phyloP scores from a whole-genome alignment of 2,329 filamentous ascomycete species.

The Neonectria hederae region DNA sequence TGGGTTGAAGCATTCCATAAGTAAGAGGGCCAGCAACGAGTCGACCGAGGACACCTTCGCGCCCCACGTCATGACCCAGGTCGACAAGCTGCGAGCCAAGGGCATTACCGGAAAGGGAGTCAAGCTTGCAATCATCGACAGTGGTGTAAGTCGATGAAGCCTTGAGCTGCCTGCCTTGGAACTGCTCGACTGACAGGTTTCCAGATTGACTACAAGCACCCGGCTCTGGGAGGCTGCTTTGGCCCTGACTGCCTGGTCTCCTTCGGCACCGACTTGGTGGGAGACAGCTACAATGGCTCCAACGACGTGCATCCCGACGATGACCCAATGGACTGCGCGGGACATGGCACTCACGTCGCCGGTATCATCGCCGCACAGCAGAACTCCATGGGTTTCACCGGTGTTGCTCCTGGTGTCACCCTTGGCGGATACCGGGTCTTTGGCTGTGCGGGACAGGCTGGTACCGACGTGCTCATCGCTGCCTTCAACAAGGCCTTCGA shows the following conservation, averaged over 20 bases:
- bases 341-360: slow-evolving; percentile 70
- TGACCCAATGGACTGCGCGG: slow-evolving; percentile 65
- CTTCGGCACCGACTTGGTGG: slow-evolving; percentile 67
- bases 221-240: slow-evolving; percentile 71
- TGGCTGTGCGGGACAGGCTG: slow-evolving; percentile 60
- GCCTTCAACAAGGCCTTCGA: slow-evolving; percentile 69
- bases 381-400: slow-evolving; percentile 62
- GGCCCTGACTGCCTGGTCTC: slow-evolving; percentile 67
- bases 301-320: slow-evolving; percentile 55
- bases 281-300: slow-evolving; percentile 59
- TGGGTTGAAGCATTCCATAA: slow-evolving; percentile 34
- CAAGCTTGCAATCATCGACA: slow-evolving; percentile 64
- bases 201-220: slow-evolving; percentile 69
- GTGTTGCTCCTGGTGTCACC: slow-evolving; percentile 64
- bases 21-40: slow-evolving; percentile 27
- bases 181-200: neutral
- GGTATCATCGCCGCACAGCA: slow-evolving; percentile 70
- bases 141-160: slow-evolving; percentile 54
- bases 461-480: slow-evolving; percentile 66
- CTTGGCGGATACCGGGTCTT: slow-evolving; percentile 68
- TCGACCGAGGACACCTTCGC: slow-evolving; percentile 50
- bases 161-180: neutral
- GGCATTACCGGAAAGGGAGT: slow-evolving; percentile 61
- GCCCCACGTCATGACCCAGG: slow-evolving; percentile 66
- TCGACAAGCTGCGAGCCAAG: slow-evolving; percentile 61